Evolutionary conservation across 257 asterid species (phyloP).

Genomic region (Solanum pimpinellifolium): DNA sequence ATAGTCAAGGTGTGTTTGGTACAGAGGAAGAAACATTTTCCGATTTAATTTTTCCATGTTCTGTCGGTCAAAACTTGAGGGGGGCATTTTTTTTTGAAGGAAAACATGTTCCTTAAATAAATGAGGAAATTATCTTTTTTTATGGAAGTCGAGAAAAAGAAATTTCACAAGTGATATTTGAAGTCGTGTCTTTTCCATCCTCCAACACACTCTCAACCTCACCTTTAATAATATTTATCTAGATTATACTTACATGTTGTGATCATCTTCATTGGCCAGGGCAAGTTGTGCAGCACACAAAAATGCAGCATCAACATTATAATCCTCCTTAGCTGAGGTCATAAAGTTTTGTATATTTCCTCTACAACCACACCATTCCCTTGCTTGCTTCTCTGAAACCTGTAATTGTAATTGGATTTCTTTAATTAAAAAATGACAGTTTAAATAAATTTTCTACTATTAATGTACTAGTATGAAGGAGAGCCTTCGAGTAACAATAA

Average conservation of each 20-base stretch:
- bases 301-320: conserved; percentile 62
- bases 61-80: neutral
- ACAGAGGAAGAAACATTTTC: neutral
- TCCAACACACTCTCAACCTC: neutral
- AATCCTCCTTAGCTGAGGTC: conserved; percentile 80
- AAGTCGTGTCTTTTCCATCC: neutral
- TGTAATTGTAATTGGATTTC: neutral
- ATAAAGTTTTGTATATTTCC: conserved; percentile 78
- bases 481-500: neutral
- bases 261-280: conserved; percentile 29
- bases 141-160: neutral
- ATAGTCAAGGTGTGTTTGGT: neutral
- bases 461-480: neutral
- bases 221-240: neutral
- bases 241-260: conserved; percentile 5
- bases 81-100: neutral
- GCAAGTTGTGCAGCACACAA: conserved; percentile 48
- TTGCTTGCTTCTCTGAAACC: conserved; percentile 57
- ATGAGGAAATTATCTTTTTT: neutral
- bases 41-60: too few relatives aligned
- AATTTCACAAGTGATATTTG: neutral
- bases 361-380: conserved; percentile 59
- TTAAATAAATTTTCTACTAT: neutral
- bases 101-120: too few relatives aligned
- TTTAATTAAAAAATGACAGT: too few relatives aligned